Conservation (phyloP, 257 asterid genomes). For the Plantago major region DNA sequence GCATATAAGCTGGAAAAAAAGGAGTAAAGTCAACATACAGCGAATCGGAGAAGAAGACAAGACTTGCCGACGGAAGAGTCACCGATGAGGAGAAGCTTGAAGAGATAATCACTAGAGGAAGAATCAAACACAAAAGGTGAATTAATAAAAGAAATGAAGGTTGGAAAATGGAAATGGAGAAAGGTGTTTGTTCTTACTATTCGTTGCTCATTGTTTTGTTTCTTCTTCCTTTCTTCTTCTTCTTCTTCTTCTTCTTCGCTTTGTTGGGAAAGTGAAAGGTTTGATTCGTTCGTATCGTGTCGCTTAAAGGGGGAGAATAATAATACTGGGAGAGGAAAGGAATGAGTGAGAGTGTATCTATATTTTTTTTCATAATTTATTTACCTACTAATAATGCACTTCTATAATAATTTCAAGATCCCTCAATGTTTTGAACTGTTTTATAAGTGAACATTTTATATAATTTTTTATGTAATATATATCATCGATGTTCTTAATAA, state of each 20-base stretch:
- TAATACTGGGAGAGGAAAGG: too few relatives aligned
- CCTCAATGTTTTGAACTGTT: too few relatives aligned
- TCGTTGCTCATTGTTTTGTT: conserved; percentile 29
- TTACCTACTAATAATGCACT: too few relatives aligned
- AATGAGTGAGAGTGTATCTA: too few relatives aligned
- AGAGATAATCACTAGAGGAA: conserved; percentile 31
- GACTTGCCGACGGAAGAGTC: conserved; percentile 42
- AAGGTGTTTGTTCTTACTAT: conserved; percentile 24
- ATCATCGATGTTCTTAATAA: too few relatives aligned
- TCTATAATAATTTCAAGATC: too few relatives aligned
- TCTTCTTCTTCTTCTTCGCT: not conserved
- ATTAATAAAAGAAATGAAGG: not conserved
- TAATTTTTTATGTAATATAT: too few relatives aligned
- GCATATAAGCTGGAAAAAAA: not conserved
- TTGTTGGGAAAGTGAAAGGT: not conserved
- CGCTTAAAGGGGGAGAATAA: not conserved
- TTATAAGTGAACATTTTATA: too few relatives aligned
- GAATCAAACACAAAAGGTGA: not conserved
- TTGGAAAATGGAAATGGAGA: not conserved
- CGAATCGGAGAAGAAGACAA: conserved; percentile 41
- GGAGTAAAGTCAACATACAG: conserved; percentile 20
- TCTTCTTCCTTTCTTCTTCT: not conserved
- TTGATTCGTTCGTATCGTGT: not conserved
- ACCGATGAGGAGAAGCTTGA: conserved; percentile 42
- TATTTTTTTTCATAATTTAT: too few relatives aligned